Evolutionary conservation across 768 basidiomycete genomes (phyloP).

Genomic region (Crepidotus variabilis): DNA sequence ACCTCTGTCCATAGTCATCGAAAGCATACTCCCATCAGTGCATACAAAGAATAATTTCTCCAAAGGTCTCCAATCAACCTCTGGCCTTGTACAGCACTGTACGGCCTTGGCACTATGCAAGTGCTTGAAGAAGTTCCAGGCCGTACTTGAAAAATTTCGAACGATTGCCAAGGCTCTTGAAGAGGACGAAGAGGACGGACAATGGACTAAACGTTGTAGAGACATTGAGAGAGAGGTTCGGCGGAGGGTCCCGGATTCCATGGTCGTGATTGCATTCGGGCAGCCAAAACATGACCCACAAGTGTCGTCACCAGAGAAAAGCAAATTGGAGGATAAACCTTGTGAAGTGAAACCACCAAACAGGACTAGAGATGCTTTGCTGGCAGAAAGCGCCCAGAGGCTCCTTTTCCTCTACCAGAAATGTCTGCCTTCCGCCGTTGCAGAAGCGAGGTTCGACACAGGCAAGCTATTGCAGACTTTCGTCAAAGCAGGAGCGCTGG

Average conservation of each 20-base stretch:
- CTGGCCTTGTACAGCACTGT: conserved; percentile 80
- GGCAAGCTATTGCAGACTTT: conserved; percentile 68
- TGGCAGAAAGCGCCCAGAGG: conserved; percentile 78
- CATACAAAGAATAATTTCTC: conserved; percentile 73
- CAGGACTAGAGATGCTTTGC: conserved; percentile 48
- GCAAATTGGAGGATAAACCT: neutral
- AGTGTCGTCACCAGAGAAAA: neutral
- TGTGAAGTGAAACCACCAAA: conserved; percentile 13
- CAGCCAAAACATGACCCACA: conserved; percentile 41
- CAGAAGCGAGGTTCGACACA: conserved; percentile 82
- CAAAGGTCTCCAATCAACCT: conserved; percentile 73
- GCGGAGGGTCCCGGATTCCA: conserved; percentile 79
- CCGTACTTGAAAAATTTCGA: conserved; percentile 47
- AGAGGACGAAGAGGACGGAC: conserved; percentile 58
- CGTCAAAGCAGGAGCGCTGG: conserved; percentile 13
- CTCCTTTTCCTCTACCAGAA: conserved; percentile 84
- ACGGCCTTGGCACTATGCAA: conserved; percentile 76
- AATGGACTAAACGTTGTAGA: conserved; percentile 62
- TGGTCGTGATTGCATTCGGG: conserved; percentile 80
- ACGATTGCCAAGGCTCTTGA: conserved; percentile 51
- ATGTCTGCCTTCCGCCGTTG: conserved; percentile 67
- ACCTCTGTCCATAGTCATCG: conserved; percentile 62
- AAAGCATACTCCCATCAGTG: conserved; percentile 76
- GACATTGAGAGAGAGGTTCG: conserved; percentile 79
- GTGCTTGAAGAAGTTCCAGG: conserved; percentile 67